Evolutionary conservation across 2,329 filamentous ascomycete species (phyloP).

Genomic region (Fusarium domesticum): DNA sequence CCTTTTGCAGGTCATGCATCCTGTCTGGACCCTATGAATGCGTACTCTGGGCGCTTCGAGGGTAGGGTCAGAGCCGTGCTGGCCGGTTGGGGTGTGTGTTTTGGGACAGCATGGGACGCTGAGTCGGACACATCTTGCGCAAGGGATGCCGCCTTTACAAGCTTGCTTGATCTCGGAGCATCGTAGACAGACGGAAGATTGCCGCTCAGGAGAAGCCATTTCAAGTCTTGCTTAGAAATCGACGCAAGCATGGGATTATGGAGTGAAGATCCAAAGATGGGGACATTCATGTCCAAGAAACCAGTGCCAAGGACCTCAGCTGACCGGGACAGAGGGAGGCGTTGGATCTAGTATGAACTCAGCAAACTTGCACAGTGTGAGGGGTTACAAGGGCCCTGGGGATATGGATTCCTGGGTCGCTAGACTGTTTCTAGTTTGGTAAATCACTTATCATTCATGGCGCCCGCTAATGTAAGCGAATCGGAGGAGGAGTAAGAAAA

Average conservation of each 20-base stretch:
- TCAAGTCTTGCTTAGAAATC: not conserved
- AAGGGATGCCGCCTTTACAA: slow-evolving; percentile 34
- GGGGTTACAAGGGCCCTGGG: not conserved
- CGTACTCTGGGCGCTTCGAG: slow-evolving; percentile 32
- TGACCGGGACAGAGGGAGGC: not conserved
- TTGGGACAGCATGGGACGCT: slow-evolving; percentile 20
- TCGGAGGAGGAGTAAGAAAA: not conserved
- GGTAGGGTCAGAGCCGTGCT: not conserved
- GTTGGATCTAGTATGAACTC: not conserved
- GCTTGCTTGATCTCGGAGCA: slow-evolving; percentile 38
- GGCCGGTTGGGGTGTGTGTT: not conserved
- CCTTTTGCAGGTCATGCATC: slow-evolving; percentile 44
- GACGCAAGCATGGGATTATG: too few species aligned
- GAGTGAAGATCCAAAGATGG: not conserved
- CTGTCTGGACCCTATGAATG: slow-evolving; percentile 37
- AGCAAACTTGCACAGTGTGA: not conserved
- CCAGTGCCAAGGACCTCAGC: not conserved
- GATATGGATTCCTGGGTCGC: not conserved
- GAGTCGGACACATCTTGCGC: slow-evolving; percentile 33
- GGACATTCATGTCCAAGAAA: not conserved
- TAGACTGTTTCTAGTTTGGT: not conserved
- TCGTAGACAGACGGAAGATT: slow-evolving; percentile 31
- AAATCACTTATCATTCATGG: not conserved
- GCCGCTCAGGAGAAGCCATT: not conserved
- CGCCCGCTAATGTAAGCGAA: not conserved